Evolutionary conservation across 2,329 filamentous ascomycete species (phyloP), one percentile per base, ranked within the genome.

Genomic region (Chrysoporthe cubensis): DNA sequence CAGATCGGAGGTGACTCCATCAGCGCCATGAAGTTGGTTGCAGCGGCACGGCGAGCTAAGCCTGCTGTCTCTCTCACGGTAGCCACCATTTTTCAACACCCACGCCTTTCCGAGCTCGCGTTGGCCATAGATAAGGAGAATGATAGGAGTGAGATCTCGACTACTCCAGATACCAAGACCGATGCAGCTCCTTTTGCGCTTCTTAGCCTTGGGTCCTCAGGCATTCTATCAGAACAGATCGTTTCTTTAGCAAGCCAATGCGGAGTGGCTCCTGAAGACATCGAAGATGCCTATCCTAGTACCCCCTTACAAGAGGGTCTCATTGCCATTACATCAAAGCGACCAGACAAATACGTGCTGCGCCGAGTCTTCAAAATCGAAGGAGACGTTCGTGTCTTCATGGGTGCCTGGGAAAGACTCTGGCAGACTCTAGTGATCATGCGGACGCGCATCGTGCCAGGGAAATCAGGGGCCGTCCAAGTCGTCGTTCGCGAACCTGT

Each of bases 201-300:
- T n/a, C 44, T 48, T 21, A 2, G 16, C 18, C 18, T 6, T 48
- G 44, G 16, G 1, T 21, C 44, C n/a, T n/a, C 44, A n/a, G 16
- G 7, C 6, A 16, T 48, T 7, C n/a, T 48, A 9, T 3, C 8
- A 16, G 18, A 48, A 5, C 44, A 48, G 16, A 21, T 48, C 6
- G 44, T n/a, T 48, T 48, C 44, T 21, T 5, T 48, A n/a, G 18
- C 44, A n/a, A 7, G n/a, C 34, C 64, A 60, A 21, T 37, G 34
- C 46, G 64, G 54, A 37, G 44, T 48, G 44, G 18, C 18, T 3
- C 44, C 44, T 48, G 5, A 48, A 21, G 32, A 46, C 0, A 75
- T 86, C 4, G 82, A 85, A 61, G 85, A 88, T 67, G 74, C 85
- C 0, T 88, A 86, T 65, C 85, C 85, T 1, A 86, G 84, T 75